Conservation (phyloP, 306 rosid genomes). For the Phaseolus lunatus region DNA sequence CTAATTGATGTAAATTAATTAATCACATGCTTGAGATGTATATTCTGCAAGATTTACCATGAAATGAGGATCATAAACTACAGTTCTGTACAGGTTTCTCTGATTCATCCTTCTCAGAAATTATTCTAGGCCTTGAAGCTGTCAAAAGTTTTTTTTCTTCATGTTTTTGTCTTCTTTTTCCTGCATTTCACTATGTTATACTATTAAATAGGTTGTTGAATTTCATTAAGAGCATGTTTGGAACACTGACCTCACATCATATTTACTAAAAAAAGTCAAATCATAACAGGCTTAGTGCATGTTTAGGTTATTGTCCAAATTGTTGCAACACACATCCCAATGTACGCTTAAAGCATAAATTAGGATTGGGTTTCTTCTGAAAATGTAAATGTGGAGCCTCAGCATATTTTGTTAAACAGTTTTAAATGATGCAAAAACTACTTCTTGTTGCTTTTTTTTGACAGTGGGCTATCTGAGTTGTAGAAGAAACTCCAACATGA, state of each 20-base stretch:
- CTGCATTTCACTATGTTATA: not conserved
- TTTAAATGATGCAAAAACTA: too few species aligned
- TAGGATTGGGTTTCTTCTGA: too few species aligned
- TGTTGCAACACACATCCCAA: too few species aligned
- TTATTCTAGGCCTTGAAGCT: slow-evolving; percentile 18
- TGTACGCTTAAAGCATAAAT: too few species aligned
- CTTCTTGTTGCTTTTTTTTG: too few species aligned
- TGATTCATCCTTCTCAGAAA: slow-evolving; percentile 1
- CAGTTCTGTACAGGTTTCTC: slow-evolving; percentile 22
- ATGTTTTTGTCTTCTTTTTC: not conserved
- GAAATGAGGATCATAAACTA: slow-evolving; percentile 23
- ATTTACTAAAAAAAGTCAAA: not conserved
- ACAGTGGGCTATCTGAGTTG: too few species aligned
- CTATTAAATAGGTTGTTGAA: not conserved
- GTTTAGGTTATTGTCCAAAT: too few species aligned
- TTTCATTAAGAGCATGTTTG: not conserved
- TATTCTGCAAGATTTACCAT: slow-evolving; percentile 10
- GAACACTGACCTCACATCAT: not conserved
- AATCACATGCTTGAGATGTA: slow-evolving; percentile 38
- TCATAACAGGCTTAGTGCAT: too few species aligned
- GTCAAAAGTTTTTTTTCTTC: not conserved
- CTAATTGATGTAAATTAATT: slow-evolving; percentile 47
- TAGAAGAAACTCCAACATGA: not conserved
- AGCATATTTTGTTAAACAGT: too few species aligned
- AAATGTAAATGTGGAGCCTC: too few species aligned